A percentile compares a stretch with the other conserved stretches of the same genome.
Evolutionary conservation across 495 filamentous ascomycete genomes (phyloP).

Genomic region (Amphirosellinia nigrospora): DNA sequence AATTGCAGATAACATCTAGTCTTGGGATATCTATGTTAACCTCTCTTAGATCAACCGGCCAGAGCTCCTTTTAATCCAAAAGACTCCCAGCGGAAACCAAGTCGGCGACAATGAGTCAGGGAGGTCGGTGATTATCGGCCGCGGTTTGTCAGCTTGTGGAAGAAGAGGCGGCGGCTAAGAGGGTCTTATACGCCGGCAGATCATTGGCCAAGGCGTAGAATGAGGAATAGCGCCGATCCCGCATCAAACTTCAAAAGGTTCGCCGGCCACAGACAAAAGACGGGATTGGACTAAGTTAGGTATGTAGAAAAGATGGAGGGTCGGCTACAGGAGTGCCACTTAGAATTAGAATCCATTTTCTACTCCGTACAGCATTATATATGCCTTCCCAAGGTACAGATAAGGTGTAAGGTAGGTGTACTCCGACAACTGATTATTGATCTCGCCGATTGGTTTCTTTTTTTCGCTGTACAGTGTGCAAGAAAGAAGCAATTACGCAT

Average conservation of each 20-base stretch:
- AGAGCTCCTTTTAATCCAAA: background rate
- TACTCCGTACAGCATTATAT: no score
- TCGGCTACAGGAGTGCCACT: no score
- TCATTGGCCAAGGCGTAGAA: constrained; percentile 12
- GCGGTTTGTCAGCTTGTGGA: background rate
- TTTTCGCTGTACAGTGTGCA: background rate
- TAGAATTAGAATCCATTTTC: no score
- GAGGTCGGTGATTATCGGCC: background rate
- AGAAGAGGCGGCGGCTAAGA: background rate
- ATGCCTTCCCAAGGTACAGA: no score
- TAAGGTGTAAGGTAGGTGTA: no score
- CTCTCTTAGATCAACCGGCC: background rate
- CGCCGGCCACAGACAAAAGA: background rate
- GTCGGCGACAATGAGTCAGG: background rate
- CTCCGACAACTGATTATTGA: background rate
- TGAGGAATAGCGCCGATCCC: background rate
- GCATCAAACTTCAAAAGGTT: background rate
- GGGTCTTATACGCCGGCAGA: constrained; percentile 3
- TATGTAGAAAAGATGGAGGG: no score
- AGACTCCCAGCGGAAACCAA: background rate
- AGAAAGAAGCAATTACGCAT: background rate
- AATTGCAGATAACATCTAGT: background rate
- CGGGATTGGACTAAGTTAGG: no score
- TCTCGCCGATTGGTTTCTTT: background rate
- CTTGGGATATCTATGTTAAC: background rate